Percentiles rank a stretch among this genome's conserved stretches.
These are phyloP conservation scores for Xylariaceae sp. DNA, from an alignment of 2,329 filamentous ascomycete species.

Conservation along the genomic window DNA sequence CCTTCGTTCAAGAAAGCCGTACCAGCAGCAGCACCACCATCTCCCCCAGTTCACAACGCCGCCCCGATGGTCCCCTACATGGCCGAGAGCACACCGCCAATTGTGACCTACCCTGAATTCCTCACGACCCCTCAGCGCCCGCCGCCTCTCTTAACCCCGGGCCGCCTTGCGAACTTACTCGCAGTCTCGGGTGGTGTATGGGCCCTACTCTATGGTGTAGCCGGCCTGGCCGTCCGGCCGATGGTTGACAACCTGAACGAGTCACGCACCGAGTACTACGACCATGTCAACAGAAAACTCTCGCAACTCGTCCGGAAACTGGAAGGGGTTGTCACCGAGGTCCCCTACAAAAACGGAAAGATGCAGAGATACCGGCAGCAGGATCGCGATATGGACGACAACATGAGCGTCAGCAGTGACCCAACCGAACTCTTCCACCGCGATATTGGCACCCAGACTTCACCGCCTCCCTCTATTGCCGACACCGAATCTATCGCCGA, in stretches of 20 bases:
- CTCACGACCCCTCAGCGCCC: conserved; percentile 52
- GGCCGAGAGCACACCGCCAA: conserved; percentile 52
- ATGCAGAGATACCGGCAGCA: conserved; percentile 18
- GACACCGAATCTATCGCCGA: conserved; percentile 9
- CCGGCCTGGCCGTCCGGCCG: conserved; percentile 62
- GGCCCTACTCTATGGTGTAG: conserved; percentile 64
- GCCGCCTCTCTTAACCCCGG: conserved; percentile 58
- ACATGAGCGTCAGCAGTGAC: conserved; percentile 50
- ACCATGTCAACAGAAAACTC: conserved; percentile 43
- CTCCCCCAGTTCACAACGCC: background rate
- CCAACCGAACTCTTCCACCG: conserved; percentile 77
- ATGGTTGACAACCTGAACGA: conserved; percentile 51
- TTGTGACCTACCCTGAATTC: conserved; percentile 68
- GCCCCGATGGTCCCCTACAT: conserved; percentile 21
- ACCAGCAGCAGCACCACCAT: conserved; percentile 7
- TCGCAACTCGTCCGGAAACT: conserved; percentile 45
- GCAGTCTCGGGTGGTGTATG: conserved; percentile 54
- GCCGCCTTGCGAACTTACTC: conserved; percentile 53
- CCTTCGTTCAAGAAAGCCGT: background rate
- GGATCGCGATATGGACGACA: conserved; percentile 28
- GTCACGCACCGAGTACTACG: conserved; percentile 49
- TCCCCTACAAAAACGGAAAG: conserved; percentile 42
- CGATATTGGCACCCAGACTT: conserved; percentile 75
- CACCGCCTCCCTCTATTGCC: conserved; percentile 41
- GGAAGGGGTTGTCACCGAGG: conserved; percentile 54